phyloP scores from a whole-genome alignment of 352 stramenopile genomes.

The Pilasporangium apinafurcum region DNA sequence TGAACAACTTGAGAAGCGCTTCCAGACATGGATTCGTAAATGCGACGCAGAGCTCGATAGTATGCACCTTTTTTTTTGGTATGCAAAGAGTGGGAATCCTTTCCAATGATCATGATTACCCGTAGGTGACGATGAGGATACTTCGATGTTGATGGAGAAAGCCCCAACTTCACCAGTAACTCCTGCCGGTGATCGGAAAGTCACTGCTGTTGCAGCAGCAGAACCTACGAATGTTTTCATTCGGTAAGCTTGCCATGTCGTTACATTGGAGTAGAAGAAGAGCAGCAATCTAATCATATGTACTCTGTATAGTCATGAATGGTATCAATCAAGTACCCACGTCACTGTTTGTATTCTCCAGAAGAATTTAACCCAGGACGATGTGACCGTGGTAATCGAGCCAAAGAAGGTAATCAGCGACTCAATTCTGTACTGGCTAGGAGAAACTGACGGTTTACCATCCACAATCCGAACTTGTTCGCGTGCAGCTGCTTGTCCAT shows the following conservation, averaged over 20 bases:
- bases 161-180: not conserved
- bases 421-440: not conserved
- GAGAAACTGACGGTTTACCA: no score
- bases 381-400: conserved; percentile 54
- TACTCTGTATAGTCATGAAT: conserved; percentile 54
- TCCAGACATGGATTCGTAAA: conserved; percentile 86
- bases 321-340: conserved; percentile 79
- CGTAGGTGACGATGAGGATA: conserved; percentile 1
- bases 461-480: not conserved
- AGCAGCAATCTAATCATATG: no score
- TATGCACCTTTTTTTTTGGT: conserved; percentile 13
- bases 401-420: conserved; percentile 22
- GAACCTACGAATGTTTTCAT: no score
- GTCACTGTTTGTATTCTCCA: conserved; percentile 82
- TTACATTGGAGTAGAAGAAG: no score
- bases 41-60: conserved; percentile 79
- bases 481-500: conserved; percentile 29
- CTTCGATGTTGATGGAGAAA: conserved; percentile 1
- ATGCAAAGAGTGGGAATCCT: not conserved
- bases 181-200: not conserved
- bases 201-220: not conserved
- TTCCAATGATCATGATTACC: not conserved
- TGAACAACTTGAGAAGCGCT: conserved; percentile 36
- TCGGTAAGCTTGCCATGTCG: no score
- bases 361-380: conserved; percentile 65